A percentile compares a stretch with the other conserved stretches of the same genome.
Conservation (phyloP, 768 basidiomycete genomes). For the Phlegmacium glaucopus region DNA sequence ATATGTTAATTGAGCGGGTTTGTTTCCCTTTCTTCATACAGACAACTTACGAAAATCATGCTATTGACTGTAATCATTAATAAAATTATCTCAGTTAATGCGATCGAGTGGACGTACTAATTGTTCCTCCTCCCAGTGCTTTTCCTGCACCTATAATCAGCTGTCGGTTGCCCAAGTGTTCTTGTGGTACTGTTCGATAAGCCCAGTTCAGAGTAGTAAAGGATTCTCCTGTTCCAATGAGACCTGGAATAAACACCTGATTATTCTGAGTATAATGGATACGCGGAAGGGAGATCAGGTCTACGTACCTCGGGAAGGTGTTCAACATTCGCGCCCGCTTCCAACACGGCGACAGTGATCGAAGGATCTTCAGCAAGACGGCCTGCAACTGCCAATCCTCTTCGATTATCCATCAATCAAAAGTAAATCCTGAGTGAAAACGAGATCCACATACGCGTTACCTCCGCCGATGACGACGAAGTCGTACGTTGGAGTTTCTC, state of each 20-base stretch:
- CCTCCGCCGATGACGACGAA: slow-evolving; percentile 34
- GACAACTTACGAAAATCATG: slow-evolving; percentile 29
- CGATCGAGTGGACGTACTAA: slow-evolving; percentile 23
- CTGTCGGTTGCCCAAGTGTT: slow-evolving; percentile 33
- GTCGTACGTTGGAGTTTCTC: slow-evolving; percentile 16
- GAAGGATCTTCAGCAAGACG: slow-evolving; percentile 29
- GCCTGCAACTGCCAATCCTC: slow-evolving; percentile 32
- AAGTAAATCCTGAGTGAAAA: background rate
- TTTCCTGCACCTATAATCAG: slow-evolving; percentile 37
- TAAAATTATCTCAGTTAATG: background rate
- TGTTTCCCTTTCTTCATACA: background rate
- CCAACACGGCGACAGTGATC: slow-evolving; percentile 29
- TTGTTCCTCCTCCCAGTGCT: slow-evolving; percentile 57
- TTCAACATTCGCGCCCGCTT: slow-evolving; percentile 36
- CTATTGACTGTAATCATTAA: slow-evolving; percentile 40
- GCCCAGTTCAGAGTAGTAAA: slow-evolving; percentile 46
- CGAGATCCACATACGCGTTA: slow-evolving; percentile 20
- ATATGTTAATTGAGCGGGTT: background rate
- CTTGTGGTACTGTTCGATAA: slow-evolving; percentile 43
- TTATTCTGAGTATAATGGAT: background rate
- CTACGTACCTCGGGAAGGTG: slow-evolving; percentile 31
- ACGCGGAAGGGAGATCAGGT: background rate
- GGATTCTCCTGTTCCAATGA: slow-evolving; percentile 25
- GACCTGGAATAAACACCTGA: slow-evolving; percentile 29
- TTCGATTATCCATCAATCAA: slow-evolving; percentile 2